Conservation (phyloP, 805 yeast species). For the Teunomyces gatunensis region DNA sequence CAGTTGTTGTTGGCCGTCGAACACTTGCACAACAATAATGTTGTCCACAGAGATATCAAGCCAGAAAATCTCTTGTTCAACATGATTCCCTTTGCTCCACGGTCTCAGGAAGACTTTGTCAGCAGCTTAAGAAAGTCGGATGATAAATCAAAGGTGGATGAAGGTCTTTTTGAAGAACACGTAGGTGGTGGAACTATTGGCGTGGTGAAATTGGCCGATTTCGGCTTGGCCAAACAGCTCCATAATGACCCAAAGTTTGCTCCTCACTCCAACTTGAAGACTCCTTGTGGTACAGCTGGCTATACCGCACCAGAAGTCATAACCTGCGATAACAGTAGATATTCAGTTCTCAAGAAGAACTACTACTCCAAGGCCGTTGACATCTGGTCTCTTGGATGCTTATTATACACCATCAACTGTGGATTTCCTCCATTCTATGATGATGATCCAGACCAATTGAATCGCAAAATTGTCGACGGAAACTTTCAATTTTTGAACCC, state of each 20-base stretch:
- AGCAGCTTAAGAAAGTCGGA: constrained; percentile 47
- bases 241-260: constrained; percentile 12
- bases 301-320: constrained; percentile 75
- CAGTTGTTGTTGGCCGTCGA: constrained; percentile 72
- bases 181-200: constrained; percentile 68
- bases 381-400: constrained; percentile 74
- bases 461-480: constrained; percentile 68
- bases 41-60: constrained; percentile 79
- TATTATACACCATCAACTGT: constrained; percentile 62
- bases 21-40: constrained; percentile 62
- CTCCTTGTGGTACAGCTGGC: constrained; percentile 77
- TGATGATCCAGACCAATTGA: constrained; percentile 58
- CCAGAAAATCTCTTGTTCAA: constrained; percentile 74
- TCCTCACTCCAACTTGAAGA: constrained; percentile 41
- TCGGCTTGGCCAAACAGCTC: constrained; percentile 64
- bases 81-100: constrained; percentile 47
- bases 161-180: constrained; percentile 52
- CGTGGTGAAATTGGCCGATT: constrained; percentile 62
- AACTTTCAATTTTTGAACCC: constrained; percentile 73
- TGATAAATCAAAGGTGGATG: constrained; percentile 59
- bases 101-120: constrained; percentile 31
- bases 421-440: constrained; percentile 80
- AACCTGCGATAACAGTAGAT: constrained; percentile 22
- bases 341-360: constrained; percentile 36
- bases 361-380: constrained; percentile 66